Evolutionary conservation across 352 stramenopile genomes (phyloP), one percentile per base, ranked within the genome.

Genomic region (Discostella stelligera): DNA sequence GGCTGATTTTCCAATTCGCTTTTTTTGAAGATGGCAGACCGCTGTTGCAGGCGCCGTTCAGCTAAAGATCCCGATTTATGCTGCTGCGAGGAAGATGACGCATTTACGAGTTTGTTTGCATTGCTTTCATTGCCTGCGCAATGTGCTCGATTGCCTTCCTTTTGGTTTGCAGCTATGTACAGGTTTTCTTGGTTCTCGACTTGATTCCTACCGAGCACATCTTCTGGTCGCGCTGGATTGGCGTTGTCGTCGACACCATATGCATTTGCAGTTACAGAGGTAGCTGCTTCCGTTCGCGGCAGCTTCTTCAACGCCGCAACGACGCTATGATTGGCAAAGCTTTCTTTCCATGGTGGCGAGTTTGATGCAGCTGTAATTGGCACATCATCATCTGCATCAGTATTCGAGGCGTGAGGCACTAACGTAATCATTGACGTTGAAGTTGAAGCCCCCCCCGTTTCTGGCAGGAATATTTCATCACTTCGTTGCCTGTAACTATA

Each of bases 21-120:
- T 21, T 27, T 41, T 18, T 39, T 60, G 52, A 60, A 60, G 20
- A 60, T 60, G 52, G 52, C 52, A 27, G 52, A 60, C 20, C 52
- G 52, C 52, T 60, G 52, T 8, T 60, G 52, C 52, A 60, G 20
- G 10, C 9, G 16, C 7, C 52, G 20, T 44, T 44, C 37, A 14
- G 37, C 37, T 8, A 44, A 44, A 13, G 37, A 44, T 44, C 37
- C 37, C 37, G 37, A 14, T 44, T 44, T 44, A 14, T 14, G 37
- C 11, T 44, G 37, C 37, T 11, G 37, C 13, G 37, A 14, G 7
- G 37, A 44, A 14, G 37, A 44, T 44, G 37, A 8, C 13, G 37
- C 37, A 44, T 44, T 8, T 44, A 1, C 7, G 11, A 44, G 7
- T 41, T 41, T 41, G 4, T 9, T 41, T 41, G 32, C 4, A 44